Conservation (phyloP, 164 flowering plant species). For the Dillenia suffruticosa region DNA sequence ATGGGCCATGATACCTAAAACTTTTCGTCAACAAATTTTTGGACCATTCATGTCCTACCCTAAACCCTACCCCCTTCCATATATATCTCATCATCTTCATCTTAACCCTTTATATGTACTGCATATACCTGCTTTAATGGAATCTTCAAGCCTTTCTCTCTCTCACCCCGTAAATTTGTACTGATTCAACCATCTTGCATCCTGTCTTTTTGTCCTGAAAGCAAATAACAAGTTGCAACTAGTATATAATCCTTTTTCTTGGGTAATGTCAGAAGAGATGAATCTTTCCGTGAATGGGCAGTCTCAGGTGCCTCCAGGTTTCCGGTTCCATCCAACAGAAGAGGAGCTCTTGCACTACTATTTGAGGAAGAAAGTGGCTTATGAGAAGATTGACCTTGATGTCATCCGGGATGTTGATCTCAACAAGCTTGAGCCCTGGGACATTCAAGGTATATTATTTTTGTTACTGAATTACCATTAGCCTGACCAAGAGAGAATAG, state of each 20-base stretch:
- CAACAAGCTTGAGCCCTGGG: constrained; percentile 95
- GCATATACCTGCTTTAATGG: constrained; percentile 2
- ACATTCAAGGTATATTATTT: constrained; percentile 60
- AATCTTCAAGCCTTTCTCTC: constrained; percentile 2
- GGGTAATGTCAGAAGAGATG: constrained; percentile 39
- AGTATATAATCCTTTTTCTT: neutral
- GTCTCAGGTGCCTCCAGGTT: constrained; percentile 87
- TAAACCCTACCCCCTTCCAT: constrained; percentile 21
- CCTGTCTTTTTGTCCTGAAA: neutral
- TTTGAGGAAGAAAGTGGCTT: constrained; percentile 76
- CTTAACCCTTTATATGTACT: constrained; percentile 12
- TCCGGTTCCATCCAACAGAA: constrained; percentile 90
- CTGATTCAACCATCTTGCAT: neutral
- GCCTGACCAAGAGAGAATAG: no score
- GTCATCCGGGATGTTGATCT: constrained; percentile 92
- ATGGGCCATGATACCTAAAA: constrained; percentile 26
- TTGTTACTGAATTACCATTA: no score
- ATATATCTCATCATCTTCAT: constrained; percentile 16
- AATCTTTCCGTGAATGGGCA: constrained; percentile 72
- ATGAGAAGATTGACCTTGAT: constrained; percentile 75
- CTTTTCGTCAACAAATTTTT: constrained; percentile 31
- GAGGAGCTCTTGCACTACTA: constrained; percentile 92
- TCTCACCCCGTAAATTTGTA: neutral
- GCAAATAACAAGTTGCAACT: neutral
- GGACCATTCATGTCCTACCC: constrained; percentile 18